phyloP scores from a whole-genome alignment of 352 stramenopile species.

The Pythium apleroticum region DNA sequence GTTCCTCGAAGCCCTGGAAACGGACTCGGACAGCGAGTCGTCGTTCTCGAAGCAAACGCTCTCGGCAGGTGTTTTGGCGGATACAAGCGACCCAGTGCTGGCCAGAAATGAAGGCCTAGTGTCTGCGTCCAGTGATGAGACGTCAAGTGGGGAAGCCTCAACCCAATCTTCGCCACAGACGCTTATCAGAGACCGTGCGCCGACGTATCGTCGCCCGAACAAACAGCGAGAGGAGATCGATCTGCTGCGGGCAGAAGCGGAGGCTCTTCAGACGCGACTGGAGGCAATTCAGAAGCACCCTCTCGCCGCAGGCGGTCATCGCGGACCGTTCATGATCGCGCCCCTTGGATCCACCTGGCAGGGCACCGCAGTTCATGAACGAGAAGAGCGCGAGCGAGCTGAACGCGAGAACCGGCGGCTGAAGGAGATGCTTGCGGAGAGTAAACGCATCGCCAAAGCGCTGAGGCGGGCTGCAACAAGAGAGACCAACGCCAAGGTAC shows the following conservation, averaged over 20 bases:
- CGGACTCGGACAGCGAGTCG: not conserved
- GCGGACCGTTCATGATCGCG: not conserved
- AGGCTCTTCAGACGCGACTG: not conserved
- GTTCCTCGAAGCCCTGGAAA: not conserved
- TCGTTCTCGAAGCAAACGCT: too few species aligned
- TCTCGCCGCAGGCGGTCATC: not conserved
- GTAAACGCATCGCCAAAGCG: not conserved
- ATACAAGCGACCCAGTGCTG: too few species aligned
- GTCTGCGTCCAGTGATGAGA: not conserved
- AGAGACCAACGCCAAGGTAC: not conserved
- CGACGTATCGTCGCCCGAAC: not conserved
- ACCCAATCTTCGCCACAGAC: not conserved
- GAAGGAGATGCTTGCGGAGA: not conserved
- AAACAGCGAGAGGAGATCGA: constrained; percentile 1
- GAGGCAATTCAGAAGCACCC: not conserved
- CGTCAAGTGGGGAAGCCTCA: not conserved
- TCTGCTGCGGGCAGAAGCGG: not conserved
- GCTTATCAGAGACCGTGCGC: not conserved
- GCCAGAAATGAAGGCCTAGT: too few species aligned
- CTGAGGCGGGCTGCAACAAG: not conserved
- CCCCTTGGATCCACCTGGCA: not conserved
- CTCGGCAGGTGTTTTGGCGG: too few species aligned
- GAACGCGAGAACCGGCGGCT: not conserved
- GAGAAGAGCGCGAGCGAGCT: not conserved
- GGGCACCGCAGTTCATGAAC: not conserved